Evolutionary conservation across 768 basidiomycete species (phyloP), one percentile per base, ranked within the genome.

Genomic region (Leccinum pellstonianum): DNA sequence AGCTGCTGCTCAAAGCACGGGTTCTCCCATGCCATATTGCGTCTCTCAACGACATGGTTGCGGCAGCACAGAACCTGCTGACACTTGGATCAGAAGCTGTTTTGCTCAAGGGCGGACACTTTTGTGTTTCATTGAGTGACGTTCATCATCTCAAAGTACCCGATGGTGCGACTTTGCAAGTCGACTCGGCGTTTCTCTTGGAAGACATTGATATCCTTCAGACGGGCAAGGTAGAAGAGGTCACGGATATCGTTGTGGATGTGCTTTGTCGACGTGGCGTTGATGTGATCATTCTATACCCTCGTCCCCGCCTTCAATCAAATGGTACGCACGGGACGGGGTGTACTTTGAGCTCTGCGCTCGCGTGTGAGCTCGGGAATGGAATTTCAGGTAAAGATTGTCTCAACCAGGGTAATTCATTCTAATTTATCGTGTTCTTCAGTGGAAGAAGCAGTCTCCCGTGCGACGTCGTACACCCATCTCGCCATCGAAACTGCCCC

Each of bases 241-340:
- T 66, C 33, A 62, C 54, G 5, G 66, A 61, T 12, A 67, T 88
- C 23, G 87, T 91, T 11, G 84, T 86, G 41, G 90, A 91, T 66
- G 78, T 90, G 1, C 33, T 35, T 3, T 80, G 76, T 56, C 77
- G 81, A 25, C 62, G 57, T 2, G 55, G 57, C 38, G 62, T 69
- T 49, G 70, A 74, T 12, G 63, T 65, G 4, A 73, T 74, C 33
- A 82, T 82, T 2, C 54, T 91, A 17, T 88, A 86, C 60, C 77
- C 83, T 19, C 80, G 84, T 7, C 86, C 88, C 2, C 76, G 83
- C 14, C 75, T 93, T 21, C 77, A 86, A 14, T 85, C 90, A 6
- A 80, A 74, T 35, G 91, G 80, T 64, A 97, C 94, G 0, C 95
- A 96, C 68, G 95, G 95, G 1, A 97, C 95, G 0, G 95, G 94